Conservation (phyloP, 2,329 filamentous ascomycete genomes). For the Penicillium digitatum region DNA sequence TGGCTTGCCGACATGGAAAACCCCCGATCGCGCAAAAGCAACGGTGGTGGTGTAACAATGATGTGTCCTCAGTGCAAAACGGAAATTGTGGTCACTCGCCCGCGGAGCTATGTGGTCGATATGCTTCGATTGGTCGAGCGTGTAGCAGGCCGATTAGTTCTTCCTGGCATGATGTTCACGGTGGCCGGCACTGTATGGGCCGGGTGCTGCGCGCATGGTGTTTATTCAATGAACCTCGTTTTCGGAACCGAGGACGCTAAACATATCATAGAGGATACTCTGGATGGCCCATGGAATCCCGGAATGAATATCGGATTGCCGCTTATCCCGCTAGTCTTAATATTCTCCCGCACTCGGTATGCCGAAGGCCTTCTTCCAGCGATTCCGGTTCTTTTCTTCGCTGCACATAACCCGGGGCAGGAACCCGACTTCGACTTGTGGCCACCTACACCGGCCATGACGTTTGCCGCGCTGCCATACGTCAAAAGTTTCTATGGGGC, state of each 20-base stretch:
- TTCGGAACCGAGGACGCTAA: constrained; percentile 62
- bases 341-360: constrained; percentile 63
- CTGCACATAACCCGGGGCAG: constrained; percentile 43
- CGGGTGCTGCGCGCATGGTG: constrained; percentile 55
- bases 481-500: constrained; percentile 60
- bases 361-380: constrained; percentile 62
- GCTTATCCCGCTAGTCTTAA: constrained; percentile 63
- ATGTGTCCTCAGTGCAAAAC: constrained; percentile 87
- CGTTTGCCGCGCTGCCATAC: constrained; percentile 64
- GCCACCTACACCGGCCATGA: constrained; percentile 64
- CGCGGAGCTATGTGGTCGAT: constrained; percentile 68
- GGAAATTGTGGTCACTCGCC: constrained; percentile 70
- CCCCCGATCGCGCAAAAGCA: constrained; percentile 49
- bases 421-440: constrained; percentile 55
- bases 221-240: constrained; percentile 60
- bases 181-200: constrained; percentile 48
- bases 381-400: constrained; percentile 56
- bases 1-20: constrained; percentile 90
- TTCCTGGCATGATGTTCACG: constrained; percentile 60
- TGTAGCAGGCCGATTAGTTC: constrained; percentile 55
- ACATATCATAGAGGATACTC: constrained; percentile 48
- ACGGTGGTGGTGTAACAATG: constrained; percentile 58
- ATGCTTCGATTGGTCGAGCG: constrained; percentile 58
- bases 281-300: constrained; percentile 43
- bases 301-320: constrained; percentile 59